Conservation (phyloP, 129 eudicot genomes). For the Flaveria ramosissima region DNA sequence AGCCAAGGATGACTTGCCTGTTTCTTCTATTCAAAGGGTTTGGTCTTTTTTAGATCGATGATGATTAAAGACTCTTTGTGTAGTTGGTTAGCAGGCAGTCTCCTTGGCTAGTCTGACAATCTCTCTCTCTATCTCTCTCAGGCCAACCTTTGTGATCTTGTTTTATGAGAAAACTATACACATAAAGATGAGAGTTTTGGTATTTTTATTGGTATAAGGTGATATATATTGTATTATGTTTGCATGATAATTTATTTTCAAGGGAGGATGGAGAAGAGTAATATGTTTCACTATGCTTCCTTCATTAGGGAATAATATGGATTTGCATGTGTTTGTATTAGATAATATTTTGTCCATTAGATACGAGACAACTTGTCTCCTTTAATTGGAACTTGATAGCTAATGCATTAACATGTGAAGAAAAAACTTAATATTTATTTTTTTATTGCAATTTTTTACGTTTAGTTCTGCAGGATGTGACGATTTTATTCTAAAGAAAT, state of each 20-base stretch:
- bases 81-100: conserved; percentile 50
- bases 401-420: too few relatives aligned
- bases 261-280: not conserved
- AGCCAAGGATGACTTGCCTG: conserved; percentile 84
- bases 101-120: conserved; percentile 50
- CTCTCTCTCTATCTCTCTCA: conserved; percentile 38
- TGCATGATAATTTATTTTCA: not conserved
- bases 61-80: conserved; percentile 15
- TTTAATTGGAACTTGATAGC: too few relatives aligned
- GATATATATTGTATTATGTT: too few relatives aligned
- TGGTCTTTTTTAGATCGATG: not conserved
- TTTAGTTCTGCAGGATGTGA: too few relatives aligned
- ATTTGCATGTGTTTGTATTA: not conserved
- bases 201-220: not conserved
- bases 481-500: too few relatives aligned
- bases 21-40: conserved; percentile 27
- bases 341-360: too few relatives aligned
- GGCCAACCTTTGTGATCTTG: conserved; percentile 34
- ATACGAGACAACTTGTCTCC: too few relatives aligned
- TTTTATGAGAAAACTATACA: not conserved
- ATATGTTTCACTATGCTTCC: not conserved
- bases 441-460: too few relatives aligned
- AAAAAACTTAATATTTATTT: too few relatives aligned
- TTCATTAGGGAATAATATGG: not conserved
- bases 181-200: not conserved